Percentiles rank a stretch among this genome's conserved stretches.
These are phyloP conservation scores for Chernovozyma aurita DNA, from an alignment of 1,139 yeast genomes.

Conservation along the genomic window DNA sequence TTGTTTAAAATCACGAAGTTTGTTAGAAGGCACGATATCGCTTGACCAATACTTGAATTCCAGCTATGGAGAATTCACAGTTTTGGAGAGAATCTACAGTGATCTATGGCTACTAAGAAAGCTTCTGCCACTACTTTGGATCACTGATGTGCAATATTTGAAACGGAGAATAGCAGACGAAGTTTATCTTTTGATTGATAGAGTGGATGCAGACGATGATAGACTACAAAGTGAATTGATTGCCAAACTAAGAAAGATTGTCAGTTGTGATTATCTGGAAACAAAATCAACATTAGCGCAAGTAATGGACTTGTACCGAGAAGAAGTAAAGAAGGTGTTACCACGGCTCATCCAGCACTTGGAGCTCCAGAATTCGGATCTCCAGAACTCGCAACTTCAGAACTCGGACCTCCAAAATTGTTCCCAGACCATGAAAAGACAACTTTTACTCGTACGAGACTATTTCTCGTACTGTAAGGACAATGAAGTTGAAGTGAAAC, in stretches of 20 bases:
- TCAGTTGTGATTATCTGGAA: neutral
- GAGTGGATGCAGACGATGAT: neutral
- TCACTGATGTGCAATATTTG: neutral
- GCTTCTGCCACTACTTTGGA: neutral
- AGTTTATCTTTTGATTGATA: neutral
- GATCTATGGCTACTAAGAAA: neutral
- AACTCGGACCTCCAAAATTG: neutral
- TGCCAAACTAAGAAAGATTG: neutral
- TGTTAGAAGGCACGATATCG: neutral
- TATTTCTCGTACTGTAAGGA: neutral
- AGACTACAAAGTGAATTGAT: neutral
- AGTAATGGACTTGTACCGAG: neutral
- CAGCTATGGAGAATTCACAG: neutral
- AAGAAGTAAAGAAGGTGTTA: neutral
- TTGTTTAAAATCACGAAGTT: neutral
- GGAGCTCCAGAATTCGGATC: neutral
- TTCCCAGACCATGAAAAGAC: neutral
- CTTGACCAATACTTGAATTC: neutral
- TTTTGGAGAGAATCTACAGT: neutral
- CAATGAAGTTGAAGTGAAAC: neutral
- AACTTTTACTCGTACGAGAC: neutral
- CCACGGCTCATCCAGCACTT: neutral
- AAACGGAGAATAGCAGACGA: neutral
- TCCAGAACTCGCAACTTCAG: neutral
- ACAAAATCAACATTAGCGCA: neutral